phyloP scores from a whole-genome alignment of 306 rosid genomes.

The Luffa aegyptiaca region DNA sequence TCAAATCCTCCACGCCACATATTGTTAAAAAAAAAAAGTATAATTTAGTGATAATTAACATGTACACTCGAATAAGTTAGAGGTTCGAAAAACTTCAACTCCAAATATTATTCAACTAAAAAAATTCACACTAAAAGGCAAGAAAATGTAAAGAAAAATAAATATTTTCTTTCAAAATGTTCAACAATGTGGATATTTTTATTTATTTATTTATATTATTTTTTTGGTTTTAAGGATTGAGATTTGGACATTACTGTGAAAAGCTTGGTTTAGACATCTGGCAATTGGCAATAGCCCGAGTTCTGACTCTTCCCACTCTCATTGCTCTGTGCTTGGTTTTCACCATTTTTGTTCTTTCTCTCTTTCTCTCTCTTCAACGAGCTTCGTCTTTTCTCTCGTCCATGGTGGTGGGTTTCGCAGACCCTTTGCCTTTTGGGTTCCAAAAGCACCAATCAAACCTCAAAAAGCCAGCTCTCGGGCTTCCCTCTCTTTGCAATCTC shows the following conservation, averaged over 20 bases:
- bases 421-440: constrained; percentile 33
- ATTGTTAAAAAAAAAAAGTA: no score
- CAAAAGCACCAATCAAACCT: constrained; percentile 14
- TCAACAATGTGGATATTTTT: no score
- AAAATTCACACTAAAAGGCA: no score
- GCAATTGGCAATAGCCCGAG: background rate
- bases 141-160: no score
- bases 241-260: background rate
- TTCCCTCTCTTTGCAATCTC: constrained; percentile 30
- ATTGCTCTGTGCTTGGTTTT: background rate
- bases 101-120: no score
- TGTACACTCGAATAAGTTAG: no score
- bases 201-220: no score
- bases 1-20: no score
- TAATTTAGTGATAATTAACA: no score
- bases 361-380: background rate
- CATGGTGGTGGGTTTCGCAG: constrained; percentile 25
- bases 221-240: no score
- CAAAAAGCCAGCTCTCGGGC: constrained; percentile 27
- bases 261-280: background rate
- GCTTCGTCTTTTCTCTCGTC: constrained; percentile 11
- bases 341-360: constrained; percentile 1
- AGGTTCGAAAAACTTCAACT: no score
- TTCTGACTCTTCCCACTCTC: background rate
- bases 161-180: no score